These are phyloP conservation scores for Sugiyamaella grinbergsii DNA, from an alignment of 1,139 yeast genomes.

Conservation along the genomic window DNA sequence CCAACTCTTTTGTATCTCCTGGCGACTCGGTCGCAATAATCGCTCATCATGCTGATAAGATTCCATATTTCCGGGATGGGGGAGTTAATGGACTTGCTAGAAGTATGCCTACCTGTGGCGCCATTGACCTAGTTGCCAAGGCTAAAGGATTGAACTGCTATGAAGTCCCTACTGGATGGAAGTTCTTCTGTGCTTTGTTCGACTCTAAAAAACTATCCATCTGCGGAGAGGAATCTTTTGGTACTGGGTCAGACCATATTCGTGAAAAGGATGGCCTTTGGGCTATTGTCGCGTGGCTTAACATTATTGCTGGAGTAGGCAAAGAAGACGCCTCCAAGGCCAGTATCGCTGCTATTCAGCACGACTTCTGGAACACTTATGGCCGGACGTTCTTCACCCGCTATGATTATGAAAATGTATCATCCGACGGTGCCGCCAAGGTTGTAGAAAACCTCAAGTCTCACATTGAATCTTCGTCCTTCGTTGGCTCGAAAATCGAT, in stretches of 20 bases:
- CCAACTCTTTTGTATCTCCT: conserved; percentile 93
- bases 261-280: conserved; percentile 98
- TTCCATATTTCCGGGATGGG: conserved; percentile 84
- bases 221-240: conserved; percentile 98
- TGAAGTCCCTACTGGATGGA: conserved; percentile 99
- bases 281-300: conserved; percentile 98
- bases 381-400: conserved; percentile 98
- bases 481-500: conserved; percentile 52
- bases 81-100: conserved; percentile 96
- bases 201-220: conserved; percentile 91
- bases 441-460: conserved; percentile 61
- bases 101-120: conserved; percentile 97
- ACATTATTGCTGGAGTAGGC: conserved; percentile 79
- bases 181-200: conserved; percentile 92
- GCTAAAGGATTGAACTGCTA: conserved; percentile 72
- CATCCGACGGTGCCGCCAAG: conserved; percentile 70
- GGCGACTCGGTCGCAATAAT: conserved; percentile 98
- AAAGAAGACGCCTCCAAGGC: conserved; percentile 54
- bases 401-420: conserved; percentile 87
- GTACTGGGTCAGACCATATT: conserved; percentile 96
- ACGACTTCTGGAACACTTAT: conserved; percentile 84
- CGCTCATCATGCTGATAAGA: conserved; percentile 85
- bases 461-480: conserved; percentile 47
- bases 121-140: conserved; percentile 88
- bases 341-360: conserved; percentile 78